Conservation (phyloP, 2,329 filamentous ascomycete species). For the Aspergillus texensis region DNA sequence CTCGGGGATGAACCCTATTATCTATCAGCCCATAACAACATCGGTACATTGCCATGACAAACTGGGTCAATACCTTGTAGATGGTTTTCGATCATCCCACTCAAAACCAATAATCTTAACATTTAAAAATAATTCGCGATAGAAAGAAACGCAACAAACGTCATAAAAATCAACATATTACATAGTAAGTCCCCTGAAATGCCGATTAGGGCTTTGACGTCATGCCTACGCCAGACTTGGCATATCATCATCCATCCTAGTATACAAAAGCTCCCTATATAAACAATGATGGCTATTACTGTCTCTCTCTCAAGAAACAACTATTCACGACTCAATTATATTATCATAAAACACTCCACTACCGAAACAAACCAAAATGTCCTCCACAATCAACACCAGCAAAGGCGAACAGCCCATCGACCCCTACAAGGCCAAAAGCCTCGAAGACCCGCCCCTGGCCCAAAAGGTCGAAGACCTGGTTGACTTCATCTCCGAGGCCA, state of each 20-base stretch:
- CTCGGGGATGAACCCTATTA: no score
- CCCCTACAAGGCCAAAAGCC: constrained; percentile 78
- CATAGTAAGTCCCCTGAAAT: no score
- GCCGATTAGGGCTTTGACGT: constrained; percentile 16
- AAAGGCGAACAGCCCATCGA: constrained; percentile 68
- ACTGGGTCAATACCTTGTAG: no score
- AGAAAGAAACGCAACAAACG: no score
- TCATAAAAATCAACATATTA: no score
- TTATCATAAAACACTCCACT: not conserved
- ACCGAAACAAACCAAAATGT: constrained; percentile 27
- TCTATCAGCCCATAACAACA: no score
- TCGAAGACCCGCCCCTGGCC: constrained; percentile 69
- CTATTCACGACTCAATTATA: not conserved
- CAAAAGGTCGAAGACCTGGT: constrained; percentile 76
- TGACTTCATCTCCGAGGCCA: constrained; percentile 70
- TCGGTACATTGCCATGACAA: no score
- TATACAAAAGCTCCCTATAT: constrained; percentile 1
- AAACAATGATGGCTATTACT: not conserved
- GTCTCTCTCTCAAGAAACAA: not conserved
- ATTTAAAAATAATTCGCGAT: no score
- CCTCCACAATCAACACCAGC: constrained; percentile 55
- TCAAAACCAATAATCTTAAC: no score
- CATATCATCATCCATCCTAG: not conserved
- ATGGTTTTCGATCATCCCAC: no score
- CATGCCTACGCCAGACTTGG: constrained; percentile 22